Evolutionary conservation across 225 moss, liverwort and hornwort genomes (phyloP).

Genomic region (Antitrichia curtipendula): DNA sequence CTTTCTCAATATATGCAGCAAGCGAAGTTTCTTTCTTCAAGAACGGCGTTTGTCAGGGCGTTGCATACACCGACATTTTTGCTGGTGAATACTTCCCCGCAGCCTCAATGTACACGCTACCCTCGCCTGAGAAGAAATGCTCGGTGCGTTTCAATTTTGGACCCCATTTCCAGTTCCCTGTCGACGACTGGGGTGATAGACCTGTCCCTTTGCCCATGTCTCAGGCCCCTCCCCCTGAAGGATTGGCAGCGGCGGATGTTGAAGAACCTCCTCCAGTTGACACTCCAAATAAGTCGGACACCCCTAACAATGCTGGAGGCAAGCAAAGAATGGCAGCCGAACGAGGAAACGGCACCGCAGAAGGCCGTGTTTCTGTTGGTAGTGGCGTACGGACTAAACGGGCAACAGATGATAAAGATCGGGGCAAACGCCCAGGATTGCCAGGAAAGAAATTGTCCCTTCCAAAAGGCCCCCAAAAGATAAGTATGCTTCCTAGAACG

Average conservation of each 20-base stretch:
- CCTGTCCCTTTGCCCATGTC: conserved; percentile 72
- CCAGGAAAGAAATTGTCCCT: conserved; percentile 23
- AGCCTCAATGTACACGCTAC: conserved; percentile 94
- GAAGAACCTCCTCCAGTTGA: conserved; percentile 42
- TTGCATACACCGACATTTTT: conserved; percentile 59
- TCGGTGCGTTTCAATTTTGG: conserved; percentile 92
- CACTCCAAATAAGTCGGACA: conserved; percentile 35
- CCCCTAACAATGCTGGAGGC: conserved; percentile 27
- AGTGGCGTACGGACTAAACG: conserved; percentile 42
- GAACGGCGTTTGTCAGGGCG: conserved; percentile 77
- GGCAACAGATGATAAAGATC: conserved; percentile 39
- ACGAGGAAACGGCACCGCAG: conserved; percentile 26
- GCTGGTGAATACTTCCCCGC: conserved; percentile 90
- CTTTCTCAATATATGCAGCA: conserved; percentile 22
- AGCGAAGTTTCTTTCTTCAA: conserved; percentile 85
- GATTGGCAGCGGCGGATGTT: conserved; percentile 31
- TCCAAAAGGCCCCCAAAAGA: conserved; percentile 17
- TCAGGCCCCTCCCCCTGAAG: conserved; percentile 60
- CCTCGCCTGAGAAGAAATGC: conserved; percentile 61
- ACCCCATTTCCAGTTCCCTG: conserved; percentile 66
- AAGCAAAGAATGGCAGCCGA: conserved; percentile 70
- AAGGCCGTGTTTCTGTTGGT: conserved; percentile 12
- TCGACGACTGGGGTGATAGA: conserved; percentile 60
- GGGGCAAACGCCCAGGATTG: conserved; percentile 18
- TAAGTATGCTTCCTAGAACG: conserved; percentile 2